Conservation (phyloP, 1,284 basidiomycete species). For the Pholiota adiposa region DNA sequence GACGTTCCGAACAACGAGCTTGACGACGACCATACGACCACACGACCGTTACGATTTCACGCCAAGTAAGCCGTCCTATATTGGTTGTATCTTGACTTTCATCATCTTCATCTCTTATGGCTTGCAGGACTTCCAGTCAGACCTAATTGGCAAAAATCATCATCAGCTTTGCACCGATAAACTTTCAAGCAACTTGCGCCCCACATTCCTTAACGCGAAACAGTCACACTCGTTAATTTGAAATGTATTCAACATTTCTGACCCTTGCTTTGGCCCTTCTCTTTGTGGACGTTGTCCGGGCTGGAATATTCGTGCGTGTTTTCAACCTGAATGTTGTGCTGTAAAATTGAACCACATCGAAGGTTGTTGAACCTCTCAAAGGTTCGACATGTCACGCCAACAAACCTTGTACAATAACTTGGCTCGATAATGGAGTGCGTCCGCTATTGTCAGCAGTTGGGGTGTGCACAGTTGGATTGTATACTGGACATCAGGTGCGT, state of each 20-base stretch:
- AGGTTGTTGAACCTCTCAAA: conserved; percentile 55
- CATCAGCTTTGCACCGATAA: conserved; percentile 11
- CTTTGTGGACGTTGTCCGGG: conserved; percentile 28
- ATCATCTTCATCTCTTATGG: conserved; percentile 3
- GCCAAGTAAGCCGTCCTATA: neutral
- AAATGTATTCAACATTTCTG: conserved; percentile 28
- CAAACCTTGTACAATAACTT: conserved; percentile 54
- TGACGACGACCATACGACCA: conserved; percentile 13
- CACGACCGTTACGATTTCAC: conserved; percentile 12
- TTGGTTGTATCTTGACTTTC: conserved; percentile 3
- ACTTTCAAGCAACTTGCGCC: conserved; percentile 1
- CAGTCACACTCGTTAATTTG: conserved; percentile 17
- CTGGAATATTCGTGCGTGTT: conserved; percentile 37
- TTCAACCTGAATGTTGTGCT: neutral
- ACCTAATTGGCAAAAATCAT: conserved; percentile 18
- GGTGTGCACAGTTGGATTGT: conserved; percentile 54
- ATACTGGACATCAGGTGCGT: conserved; percentile 54
- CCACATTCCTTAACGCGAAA: conserved; percentile 16
- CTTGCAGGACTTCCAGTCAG: conserved; percentile 10
- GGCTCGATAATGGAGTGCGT: conserved; percentile 62
- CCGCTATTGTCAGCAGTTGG: conserved; percentile 57
- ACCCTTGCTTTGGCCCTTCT: conserved; percentile 31
- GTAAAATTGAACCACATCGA: neutral
- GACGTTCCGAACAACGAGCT: conserved; percentile 3
- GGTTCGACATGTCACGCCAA: conserved; percentile 53